phyloP scores from a whole-genome alignment of 495 filamentous ascomycete species.

The Tuber indicum region DNA sequence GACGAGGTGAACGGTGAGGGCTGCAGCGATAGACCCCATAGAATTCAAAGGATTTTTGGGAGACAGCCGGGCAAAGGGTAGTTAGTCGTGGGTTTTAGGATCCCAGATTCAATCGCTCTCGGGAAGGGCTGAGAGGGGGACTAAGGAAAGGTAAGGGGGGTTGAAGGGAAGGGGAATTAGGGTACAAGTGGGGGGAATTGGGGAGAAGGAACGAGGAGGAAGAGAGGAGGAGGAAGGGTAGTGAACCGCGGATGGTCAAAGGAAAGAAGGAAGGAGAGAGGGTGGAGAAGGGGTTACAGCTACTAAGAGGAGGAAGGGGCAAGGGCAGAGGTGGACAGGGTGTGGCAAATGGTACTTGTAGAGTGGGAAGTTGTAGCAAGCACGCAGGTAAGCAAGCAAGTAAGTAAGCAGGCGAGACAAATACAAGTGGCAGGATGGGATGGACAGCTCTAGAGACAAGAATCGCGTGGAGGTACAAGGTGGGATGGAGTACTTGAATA shows the following conservation, averaged over 20 bases:
- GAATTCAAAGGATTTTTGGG: constrained; percentile 11
- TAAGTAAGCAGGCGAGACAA: constrained; percentile 9
- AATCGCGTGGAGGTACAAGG: constrained; percentile 1
- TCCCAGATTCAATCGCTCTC: not conserved
- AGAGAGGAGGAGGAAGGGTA: constrained; percentile 1
- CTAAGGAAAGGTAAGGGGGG: constrained; percentile 8
- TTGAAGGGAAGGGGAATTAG: constrained; percentile 7
- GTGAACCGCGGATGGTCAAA: constrained; percentile 8
- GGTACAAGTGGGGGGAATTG: not conserved
- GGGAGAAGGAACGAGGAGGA: not conserved
- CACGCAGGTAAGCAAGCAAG: constrained; percentile 6
- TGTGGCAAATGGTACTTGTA: constrained; percentile 9
- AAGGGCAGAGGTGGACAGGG: constrained; percentile 17
- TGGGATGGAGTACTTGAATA: not conserved
- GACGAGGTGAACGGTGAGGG: constrained; percentile 20
- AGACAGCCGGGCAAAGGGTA: not conserved
- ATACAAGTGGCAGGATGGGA: constrained; percentile 20
- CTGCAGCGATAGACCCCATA: constrained; percentile 32
- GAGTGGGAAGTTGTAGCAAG: constrained; percentile 9
- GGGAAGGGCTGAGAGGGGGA: constrained; percentile 13
- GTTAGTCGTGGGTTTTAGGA: not conserved
- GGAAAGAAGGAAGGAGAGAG: constrained; percentile 7
- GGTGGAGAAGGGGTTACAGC: constrained; percentile 4
- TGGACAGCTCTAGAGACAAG: constrained; percentile 19
- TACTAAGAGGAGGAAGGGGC: constrained; percentile 3